These are phyloP conservation scores for Pichia rugopelliculosa DNA, from an alignment of 805 yeast genomes.

Conservation along the genomic window DNA sequence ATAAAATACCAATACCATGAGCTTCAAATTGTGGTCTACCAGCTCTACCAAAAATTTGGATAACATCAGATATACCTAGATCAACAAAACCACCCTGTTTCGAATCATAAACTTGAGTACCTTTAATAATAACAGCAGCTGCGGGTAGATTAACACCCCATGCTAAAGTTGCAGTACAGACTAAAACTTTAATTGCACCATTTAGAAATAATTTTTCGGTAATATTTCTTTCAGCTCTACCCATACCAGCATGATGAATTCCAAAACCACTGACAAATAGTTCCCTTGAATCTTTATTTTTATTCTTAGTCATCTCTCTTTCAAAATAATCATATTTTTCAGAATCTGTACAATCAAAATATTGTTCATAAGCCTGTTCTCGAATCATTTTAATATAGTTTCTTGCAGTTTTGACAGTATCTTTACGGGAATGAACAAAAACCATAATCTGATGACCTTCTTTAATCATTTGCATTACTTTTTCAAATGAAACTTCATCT, in stretches of 20 bases:
- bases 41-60: slow-evolving; percentile 98
- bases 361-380: slow-evolving; percentile 44
- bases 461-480: slow-evolving; percentile 56
- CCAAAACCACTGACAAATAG: slow-evolving; percentile 80
- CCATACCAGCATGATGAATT: slow-evolving; percentile 95
- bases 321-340: slow-evolving; percentile 37
- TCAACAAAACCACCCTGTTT: slow-evolving; percentile 93
- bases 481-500: slow-evolving; percentile 71
- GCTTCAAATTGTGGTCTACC: slow-evolving; percentile 97
- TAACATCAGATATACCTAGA: slow-evolving; percentile 91
- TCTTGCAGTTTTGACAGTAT: slow-evolving; percentile 77
- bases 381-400: slow-evolving; percentile 63
- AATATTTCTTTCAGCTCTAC: slow-evolving; percentile 80
- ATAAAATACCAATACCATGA: slow-evolving; percentile 85
- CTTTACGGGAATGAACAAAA: slow-evolving; percentile 92
- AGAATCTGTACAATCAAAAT: slow-evolving; percentile 51
- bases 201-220: slow-evolving; percentile 79
- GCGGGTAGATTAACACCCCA: slow-evolving; percentile 99
- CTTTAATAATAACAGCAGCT: slow-evolving; percentile 92
- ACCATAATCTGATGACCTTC: slow-evolving; percentile 90
- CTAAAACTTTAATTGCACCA: slow-evolving; percentile 82
- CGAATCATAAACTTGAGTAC: slow-evolving; percentile 92
- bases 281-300: slow-evolving; percentile 75
- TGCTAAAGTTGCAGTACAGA: slow-evolving; percentile 96
- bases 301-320: slow-evolving; percentile 63